Base-by-base conservation (phyloP, 108 stramenopile genomes). In the Pseudonitzschia multiseries region DNA sequence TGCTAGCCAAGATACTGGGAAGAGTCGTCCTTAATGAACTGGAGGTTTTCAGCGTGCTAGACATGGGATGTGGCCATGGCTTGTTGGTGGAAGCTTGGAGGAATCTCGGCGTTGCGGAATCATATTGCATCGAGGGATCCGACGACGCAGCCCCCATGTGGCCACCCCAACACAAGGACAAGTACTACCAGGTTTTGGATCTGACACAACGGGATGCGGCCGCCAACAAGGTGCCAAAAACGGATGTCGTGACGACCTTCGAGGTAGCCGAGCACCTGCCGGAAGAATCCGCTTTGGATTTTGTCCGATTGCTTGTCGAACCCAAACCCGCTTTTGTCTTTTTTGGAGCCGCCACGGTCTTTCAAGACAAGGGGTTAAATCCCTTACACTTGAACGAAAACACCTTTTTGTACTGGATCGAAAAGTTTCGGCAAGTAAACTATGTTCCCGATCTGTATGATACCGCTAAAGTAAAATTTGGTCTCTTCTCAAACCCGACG, bases 71-170 rank as follows among this genome's bases (percentile, higher is more conserved):
- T 57, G 56, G 56, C 8, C 22, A 24, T 8, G 56, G 56, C 8
- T 57, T 27, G 22, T 13, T 57, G 26, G 56, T 57, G 56, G 56
- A 57, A 57, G 56, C 56, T 13, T 57, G 56, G 56, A 57, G 56
- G 13, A 13, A 57, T 27, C 22, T 28, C 13, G 26, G 26, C 9
- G 8, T 57, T 28, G 6, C 56, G 8, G 27, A 57, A 57, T 57
- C 56, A 6, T 57, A 57, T 57, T 57, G 56, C 27, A 28, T 57
- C 56, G 56, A 57, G 27, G 56, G 56, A 28, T 57, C 56, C 5
- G 22, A 6, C 13, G 5, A 6, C 9, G 56, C 56, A 27, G 6
- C 56, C 56, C 13, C 56, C 56, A 24, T 27, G 22, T 57, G 56
- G 56, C 56, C 56, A 27, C 26, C 56, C 56, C 8, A 27, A 27